Evolutionary conservation across 768 basidiomycete genomes (phyloP).

Genomic region (Cystofilobasidium macerans): DNA sequence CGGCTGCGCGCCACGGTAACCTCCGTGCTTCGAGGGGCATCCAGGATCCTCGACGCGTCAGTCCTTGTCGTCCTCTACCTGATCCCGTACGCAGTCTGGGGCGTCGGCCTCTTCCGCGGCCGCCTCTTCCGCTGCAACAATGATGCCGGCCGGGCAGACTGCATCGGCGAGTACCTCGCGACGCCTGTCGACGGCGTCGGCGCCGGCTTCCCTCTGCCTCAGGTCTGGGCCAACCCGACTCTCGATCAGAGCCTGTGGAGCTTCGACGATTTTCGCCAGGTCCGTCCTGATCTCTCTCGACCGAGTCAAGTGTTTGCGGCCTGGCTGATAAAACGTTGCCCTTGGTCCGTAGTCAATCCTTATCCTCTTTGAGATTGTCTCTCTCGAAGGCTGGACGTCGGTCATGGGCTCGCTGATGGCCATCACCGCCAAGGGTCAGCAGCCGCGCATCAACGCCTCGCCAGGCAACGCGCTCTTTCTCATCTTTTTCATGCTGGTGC

Average conservation of each 20-base stretch:
- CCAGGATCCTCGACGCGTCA: slow-evolving; percentile 75
- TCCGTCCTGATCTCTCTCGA: not conserved
- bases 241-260: slow-evolving; percentile 53
- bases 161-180: slow-evolving; percentile 57
- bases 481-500: slow-evolving; percentile 65
- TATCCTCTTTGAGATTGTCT: slow-evolving; percentile 92
- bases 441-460: slow-evolving; percentile 60
- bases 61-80: slow-evolving; percentile 64
- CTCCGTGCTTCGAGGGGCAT: slow-evolving; percentile 67
- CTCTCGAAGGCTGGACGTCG: slow-evolving; percentile 86
- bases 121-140: slow-evolving; percentile 79
- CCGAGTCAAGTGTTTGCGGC: not conserved
- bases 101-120: slow-evolving; percentile 63
- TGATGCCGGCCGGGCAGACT: slow-evolving; percentile 49
- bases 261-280: slow-evolving; percentile 64
- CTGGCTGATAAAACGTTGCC: no score
- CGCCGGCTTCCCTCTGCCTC: slow-evolving; percentile 55
- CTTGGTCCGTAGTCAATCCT: slow-evolving; percentile 50
- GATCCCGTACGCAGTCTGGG: slow-evolving; percentile 78
- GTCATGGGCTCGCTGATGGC: slow-evolving; percentile 72
- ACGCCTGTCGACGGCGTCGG: slow-evolving; percentile 49
- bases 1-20: slow-evolving; percentile 75
- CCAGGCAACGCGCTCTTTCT: slow-evolving; percentile 84
- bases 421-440: slow-evolving; percentile 57
- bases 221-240: slow-evolving; percentile 1